Percentiles rank a stretch among this genome's conserved stretches.
These are phyloP conservation scores for Neofusicoccum ribis DNA, from an alignment of 2,329 filamentous ascomycete species.

Conservation along the genomic window DNA sequence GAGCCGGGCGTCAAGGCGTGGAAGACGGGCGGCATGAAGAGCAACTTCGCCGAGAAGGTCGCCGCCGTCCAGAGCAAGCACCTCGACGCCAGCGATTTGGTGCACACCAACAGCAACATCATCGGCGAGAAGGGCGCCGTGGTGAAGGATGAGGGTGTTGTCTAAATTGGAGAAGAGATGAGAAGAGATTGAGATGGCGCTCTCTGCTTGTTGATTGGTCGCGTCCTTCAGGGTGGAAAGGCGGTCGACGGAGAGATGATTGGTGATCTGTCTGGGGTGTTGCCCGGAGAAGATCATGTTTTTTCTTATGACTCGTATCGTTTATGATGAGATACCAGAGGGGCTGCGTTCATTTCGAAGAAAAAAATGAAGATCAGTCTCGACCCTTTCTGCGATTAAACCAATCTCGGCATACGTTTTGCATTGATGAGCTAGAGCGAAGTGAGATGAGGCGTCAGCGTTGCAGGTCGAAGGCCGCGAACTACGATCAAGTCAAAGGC, in stretches of 20 bases:
- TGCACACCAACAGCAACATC: background rate
- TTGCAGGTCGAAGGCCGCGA: no score
- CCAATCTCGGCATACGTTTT: no score
- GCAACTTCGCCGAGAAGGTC: constrained; percentile 10
- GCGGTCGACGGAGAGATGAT: background rate
- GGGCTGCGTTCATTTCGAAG: background rate
- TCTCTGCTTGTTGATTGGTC: no score
- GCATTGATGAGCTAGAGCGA: no score
- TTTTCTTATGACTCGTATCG: background rate
- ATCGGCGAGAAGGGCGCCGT: constrained; percentile 2
- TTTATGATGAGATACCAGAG: constrained; percentile 6
- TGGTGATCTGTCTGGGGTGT: background rate
- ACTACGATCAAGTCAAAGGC: no score
- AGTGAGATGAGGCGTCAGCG: no score
- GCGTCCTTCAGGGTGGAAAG: no score
- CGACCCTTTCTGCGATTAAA: no score
- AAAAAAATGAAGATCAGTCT: background rate
- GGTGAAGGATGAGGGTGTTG: background rate
- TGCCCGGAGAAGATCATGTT: background rate
- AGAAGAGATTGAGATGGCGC: no score
- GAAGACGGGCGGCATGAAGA: constrained; percentile 25
- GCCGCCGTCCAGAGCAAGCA: constrained; percentile 15
- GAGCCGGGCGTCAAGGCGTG: constrained; percentile 38
- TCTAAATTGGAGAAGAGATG: background rate
- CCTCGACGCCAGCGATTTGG: background rate